phyloP scores from a whole-genome alignment of 805 yeast species.

The Candida schatavii region DNA sequence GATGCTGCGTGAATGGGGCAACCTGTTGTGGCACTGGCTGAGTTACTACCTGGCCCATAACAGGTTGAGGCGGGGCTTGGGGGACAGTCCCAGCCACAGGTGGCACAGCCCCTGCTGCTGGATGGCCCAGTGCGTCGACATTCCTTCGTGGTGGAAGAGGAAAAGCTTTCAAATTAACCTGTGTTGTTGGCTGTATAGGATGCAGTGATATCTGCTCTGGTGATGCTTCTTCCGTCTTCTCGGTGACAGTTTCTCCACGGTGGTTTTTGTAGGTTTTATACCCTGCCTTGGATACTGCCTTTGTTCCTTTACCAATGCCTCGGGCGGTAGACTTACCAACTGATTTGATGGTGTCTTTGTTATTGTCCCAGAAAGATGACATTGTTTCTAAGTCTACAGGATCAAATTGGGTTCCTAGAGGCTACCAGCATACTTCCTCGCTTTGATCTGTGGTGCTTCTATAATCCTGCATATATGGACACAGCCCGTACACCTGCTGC shows the following conservation, averaged over 20 bases:
- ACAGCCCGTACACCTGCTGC: no score
- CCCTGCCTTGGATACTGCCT: slow-evolving; percentile 50
- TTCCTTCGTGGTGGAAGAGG: slow-evolving; percentile 47
- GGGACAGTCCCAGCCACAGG: not conserved
- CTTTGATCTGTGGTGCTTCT: no score
- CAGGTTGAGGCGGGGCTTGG: slow-evolving; percentile 11
- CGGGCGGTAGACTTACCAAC: slow-evolving; percentile 48
- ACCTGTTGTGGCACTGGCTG: slow-evolving; percentile 9
- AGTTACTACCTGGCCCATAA: not conserved
- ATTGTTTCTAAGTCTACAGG: no score
- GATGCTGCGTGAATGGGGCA: not conserved
- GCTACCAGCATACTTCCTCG: no score
- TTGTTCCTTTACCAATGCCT: slow-evolving; percentile 52
- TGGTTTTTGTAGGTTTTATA: slow-evolving; percentile 47
- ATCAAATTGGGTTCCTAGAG: no score
- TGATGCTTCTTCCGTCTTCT: slow-evolving; percentile 2
- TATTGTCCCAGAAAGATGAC: slow-evolving; percentile 34
- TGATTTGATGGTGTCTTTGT: slow-evolving; percentile 49
- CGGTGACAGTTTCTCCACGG: slow-evolving; percentile 14
- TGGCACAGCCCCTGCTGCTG: slow-evolving; percentile 7
- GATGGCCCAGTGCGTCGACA: slow-evolving; percentile 26
- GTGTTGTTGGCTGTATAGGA: slow-evolving; percentile 12
- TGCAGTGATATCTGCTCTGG: slow-evolving; percentile 2
- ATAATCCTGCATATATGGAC: no score
- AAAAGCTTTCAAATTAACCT: slow-evolving; percentile 26